These are phyloP conservation scores for Boletus subcaerulescens DNA, from an alignment of 768 basidiomycete species.

Conservation along the genomic window DNA sequence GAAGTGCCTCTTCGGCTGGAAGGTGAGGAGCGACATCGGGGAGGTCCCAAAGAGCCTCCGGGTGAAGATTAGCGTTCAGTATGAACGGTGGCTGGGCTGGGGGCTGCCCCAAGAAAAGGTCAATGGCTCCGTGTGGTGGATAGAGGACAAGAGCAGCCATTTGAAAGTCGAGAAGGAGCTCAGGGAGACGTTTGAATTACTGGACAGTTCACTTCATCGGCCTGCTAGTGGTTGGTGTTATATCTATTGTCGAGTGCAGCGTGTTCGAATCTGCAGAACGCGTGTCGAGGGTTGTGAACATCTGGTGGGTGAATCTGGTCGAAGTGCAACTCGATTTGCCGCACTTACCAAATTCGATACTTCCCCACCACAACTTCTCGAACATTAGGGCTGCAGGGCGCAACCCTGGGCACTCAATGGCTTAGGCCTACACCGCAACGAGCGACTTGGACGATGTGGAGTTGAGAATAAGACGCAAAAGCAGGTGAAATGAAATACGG, in stretches of 20 bases:
- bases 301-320: no score
- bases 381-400: no score
- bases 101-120: neutral
- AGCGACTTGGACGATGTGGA: no score
- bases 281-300: no score
- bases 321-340: no score
- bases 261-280: neutral
- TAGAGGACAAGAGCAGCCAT: neutral
- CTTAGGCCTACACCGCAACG: no score
- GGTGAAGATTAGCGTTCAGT: neutral
- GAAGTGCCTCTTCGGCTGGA: constrained; percentile 11
- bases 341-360: no score
- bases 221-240: neutral
- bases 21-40: constrained; percentile 2
- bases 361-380: no score
- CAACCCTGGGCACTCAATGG: no score
- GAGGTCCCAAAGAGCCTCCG: neutral
- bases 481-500: no score
- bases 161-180: neutral
- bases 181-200: neutral
- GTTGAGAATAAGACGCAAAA: no score
- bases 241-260: neutral
- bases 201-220: neutral
- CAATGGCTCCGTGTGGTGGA: no score
- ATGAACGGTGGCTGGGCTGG: neutral